Base-by-base conservation (phyloP, 2,329 filamentous ascomycete genomes). In the Aspergillus brunneoviolaceus region DNA sequence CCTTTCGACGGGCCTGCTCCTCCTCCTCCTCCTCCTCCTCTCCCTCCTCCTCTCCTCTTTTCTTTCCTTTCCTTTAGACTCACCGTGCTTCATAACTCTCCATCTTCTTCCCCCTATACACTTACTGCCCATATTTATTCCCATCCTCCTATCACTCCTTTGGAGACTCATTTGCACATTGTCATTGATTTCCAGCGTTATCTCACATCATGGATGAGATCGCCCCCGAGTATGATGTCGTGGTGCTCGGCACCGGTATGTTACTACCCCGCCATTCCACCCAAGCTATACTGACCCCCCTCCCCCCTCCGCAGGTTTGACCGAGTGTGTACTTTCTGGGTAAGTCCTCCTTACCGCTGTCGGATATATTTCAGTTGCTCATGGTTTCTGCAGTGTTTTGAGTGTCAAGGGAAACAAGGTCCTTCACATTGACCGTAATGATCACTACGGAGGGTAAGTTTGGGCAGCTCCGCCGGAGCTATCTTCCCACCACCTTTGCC, bases 341-440 rank as follows among this genome's bases (percentile, higher is more conserved):
- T 96, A 89, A 82, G 51, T 53, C 50, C 51, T 55, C 33, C 55
- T 57, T 49, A 21, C 49, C 49, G 50, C n/a, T 27, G 10, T 35
- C 16, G 29, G 35, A 12, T 21, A 58, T 23, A 67, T 70, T 19
- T 1, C 63, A 50, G 51, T 51, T 68, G 49, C 57, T 53, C 42
- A 33, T 48, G 21, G 55, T 42, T 16, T 52, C 54, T 67, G 62
- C 72, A 92, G 93, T 80, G 93, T 99, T 63, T 83, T 98, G 76
- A 96, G 92, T 82, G 94, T 98, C 73, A 97, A 98, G 85, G 94
- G 94, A 79, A 94, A 96, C 85, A 98, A 98, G 84, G 95, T 99
- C 74, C 86, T 99, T 67, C 95, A 99, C 83, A 96, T 99, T 77
- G 95, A 98, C 82, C 89, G 93, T 76, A 98, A 98, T 77, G 92